These are phyloP conservation scores for Iberis amara DNA, from an alignment of 441 rosid species.

Conservation along the genomic window DNA sequence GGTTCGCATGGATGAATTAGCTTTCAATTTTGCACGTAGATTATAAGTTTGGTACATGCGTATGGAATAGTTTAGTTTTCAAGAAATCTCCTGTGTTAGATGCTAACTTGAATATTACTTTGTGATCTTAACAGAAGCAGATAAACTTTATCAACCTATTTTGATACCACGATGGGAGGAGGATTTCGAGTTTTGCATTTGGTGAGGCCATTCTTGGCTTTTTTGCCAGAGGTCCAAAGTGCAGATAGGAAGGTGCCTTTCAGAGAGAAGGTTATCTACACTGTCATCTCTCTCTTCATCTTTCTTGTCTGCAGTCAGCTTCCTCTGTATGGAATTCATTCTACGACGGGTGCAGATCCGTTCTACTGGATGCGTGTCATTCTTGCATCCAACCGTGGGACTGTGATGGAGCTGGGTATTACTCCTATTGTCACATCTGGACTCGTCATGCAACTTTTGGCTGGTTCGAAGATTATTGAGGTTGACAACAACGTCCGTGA, in stretches of 20 bases:
- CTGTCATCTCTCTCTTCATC: constrained; percentile 64
- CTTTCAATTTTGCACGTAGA: background rate
- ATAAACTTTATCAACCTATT: constrained; percentile 9
- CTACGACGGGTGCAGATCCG: constrained; percentile 65
- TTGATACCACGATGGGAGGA: constrained; percentile 42
- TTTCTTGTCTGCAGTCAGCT: constrained; percentile 74
- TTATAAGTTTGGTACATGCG: background rate
- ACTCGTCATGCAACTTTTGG: constrained; percentile 68
- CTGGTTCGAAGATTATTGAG: constrained; percentile 63
- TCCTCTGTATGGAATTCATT: constrained; percentile 72
- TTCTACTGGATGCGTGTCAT: constrained; percentile 80
- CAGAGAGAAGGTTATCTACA: constrained; percentile 66
- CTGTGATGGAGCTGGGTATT: constrained; percentile 78
- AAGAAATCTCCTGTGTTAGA: background rate
- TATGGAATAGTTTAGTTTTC: too few relatives aligned
- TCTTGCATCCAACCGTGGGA: constrained; percentile 69
- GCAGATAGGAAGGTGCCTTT: constrained; percentile 57
- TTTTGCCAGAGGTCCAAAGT: constrained; percentile 44
- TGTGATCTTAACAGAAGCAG: constrained; percentile 23
- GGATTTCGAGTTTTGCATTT: constrained; percentile 63
- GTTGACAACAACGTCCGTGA: constrained; percentile 74
- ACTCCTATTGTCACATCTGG: constrained; percentile 75
- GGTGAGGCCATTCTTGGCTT: constrained; percentile 57
- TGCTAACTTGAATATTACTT: background rate
- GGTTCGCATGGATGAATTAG: background rate